phyloP scores from a whole-genome alignment of 345 rosid genomes.

The Eucalyptus pauciflora region DNA sequence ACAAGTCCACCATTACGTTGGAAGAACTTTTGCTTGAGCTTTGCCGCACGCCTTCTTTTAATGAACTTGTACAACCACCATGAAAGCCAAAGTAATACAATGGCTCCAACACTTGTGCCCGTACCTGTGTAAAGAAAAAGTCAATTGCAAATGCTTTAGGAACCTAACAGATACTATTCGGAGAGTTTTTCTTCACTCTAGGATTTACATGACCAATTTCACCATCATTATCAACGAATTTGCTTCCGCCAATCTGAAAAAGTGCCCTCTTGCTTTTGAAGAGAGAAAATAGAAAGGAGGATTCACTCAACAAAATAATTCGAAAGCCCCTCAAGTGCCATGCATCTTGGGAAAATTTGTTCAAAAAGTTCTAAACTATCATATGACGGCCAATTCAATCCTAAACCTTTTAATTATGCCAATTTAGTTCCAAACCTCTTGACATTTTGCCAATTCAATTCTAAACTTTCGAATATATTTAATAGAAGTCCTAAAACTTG shows the following conservation, averaged over 20 bases:
- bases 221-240: background rate
- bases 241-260: background rate
- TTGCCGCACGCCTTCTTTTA: background rate
- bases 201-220: background rate
- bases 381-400: rapidly evolving
- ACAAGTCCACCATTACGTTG: background rate
- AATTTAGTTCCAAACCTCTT: no score
- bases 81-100: background rate
- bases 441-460: no score
- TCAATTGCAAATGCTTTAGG: background rate
- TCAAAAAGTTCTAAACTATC: rapidly evolving
- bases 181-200: background rate
- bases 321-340: no score
- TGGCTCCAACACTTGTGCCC: background rate
- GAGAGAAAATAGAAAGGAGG: no score
- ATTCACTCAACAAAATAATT: no score
- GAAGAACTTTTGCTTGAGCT: background rate
- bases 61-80: background rate
- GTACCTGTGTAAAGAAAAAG: background rate
- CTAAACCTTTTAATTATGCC: no score
- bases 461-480: rapidly evolving
- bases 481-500: no score
- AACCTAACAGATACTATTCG: background rate
- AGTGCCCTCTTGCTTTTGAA: no score
- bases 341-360: rapidly evolving